Base-by-base conservation (phyloP, 768 basidiomycete species). In the Trametes coccinea region DNA sequence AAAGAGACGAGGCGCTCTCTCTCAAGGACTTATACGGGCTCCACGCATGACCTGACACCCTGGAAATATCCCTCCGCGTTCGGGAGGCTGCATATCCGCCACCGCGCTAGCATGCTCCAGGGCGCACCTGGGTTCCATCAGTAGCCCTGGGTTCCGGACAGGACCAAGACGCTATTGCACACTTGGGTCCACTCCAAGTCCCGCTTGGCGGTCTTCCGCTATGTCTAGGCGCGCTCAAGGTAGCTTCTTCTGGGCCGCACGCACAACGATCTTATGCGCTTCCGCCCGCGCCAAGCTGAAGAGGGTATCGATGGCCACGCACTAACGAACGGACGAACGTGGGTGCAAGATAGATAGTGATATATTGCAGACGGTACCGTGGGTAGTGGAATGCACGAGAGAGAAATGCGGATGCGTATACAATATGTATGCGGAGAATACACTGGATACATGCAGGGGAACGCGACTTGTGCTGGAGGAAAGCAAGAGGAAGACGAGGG, bases 371-470 rank as follows among this genome's bases (percentile, higher is more conserved):
- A 41, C 45, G 29, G 10, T 3, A 33, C 11, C 2, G 14, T 5
- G 13, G 3, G 10, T 39, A 4, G 14, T 34, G 30, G 37, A 31
- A 49, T 48, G 14, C 9, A 46, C 14, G 44, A 10, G 48, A 53
- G 30, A 37, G 34, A 51, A 39, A 51, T 51, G 49, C 57, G 41
- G 17, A 11, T 37, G 49, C 49, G 16, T 44, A 40, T 53, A 59
- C 33, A 51, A 40, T 59, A 59, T 51, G 48, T 50, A 34, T 34
- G 34, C 17, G 9, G 49, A 27, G 49, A 40, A 59, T 44, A 57
- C 56, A 58, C 56, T 43, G 56, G 56, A 39, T 50, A 58, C 56
- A 58, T 58, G 56, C 56, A 41, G 56, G 56, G 48, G 33, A 14
- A 43, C 57, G 41, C 43, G 22, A 57, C 37, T 45, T 27, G 47